These are phyloP conservation scores for Globisporangium irregulare DNA, from an alignment of 352 stramenopile species.

Conservation along the genomic window DNA sequence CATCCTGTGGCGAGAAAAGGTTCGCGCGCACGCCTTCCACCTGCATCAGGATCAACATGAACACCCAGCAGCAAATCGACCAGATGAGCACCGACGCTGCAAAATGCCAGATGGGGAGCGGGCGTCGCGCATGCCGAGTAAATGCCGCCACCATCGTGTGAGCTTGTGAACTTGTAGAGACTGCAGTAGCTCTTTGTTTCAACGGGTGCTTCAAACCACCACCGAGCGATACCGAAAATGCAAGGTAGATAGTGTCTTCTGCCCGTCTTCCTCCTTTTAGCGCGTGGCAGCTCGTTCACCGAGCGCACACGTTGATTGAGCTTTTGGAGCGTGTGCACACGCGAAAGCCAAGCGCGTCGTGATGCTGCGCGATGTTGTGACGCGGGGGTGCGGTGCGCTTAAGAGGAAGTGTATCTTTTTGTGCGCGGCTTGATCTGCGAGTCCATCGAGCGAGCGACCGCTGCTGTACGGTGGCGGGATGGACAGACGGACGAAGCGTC, in stretches of 20 bases:
- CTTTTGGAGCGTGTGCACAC: no score
- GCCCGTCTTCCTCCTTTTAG: background rate
- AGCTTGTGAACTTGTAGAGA: background rate
- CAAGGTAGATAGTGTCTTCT: background rate
- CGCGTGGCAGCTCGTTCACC: no score
- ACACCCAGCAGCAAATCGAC: background rate
- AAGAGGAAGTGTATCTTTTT: background rate
- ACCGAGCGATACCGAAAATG: background rate
- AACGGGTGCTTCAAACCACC: background rate
- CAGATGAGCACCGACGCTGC: background rate
- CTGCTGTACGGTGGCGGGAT: background rate
- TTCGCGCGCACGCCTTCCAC: conserved; percentile 16
- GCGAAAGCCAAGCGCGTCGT: no score
- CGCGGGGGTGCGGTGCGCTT: background rate
- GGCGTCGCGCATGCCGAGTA: background rate
- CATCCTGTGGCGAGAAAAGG: conserved; percentile 61
- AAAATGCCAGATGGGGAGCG: background rate
- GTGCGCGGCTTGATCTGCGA: background rate
- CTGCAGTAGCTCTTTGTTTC: background rate
- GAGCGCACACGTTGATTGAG: no score
- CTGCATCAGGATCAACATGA: conserved; percentile 3
- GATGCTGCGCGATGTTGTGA: no score
- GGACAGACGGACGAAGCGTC: background rate
- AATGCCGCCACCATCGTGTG: background rate
- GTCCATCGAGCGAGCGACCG: background rate